Base-by-base conservation (phyloP, 2,329 filamentous ascomycete genomes). In the Trichoderma atrobrunneum region DNA sequence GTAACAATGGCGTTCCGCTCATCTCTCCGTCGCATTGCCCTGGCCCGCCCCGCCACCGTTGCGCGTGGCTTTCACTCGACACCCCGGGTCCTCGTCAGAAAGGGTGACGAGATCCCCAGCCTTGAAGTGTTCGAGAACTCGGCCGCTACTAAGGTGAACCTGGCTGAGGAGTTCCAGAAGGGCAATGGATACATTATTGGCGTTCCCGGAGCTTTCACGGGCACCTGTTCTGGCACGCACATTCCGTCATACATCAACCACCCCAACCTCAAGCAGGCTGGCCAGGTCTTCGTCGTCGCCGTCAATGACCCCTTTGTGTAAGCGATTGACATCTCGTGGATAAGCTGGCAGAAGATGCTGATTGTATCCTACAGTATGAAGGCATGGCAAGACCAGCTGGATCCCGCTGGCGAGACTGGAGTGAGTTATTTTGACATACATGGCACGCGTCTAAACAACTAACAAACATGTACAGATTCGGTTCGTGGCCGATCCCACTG, bases 291-390 rank as follows among this genome's bases (percentile, higher is more conserved):
- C 78, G 93, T 98, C 54, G 90, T 98, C 71, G 91, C 93, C 18
- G 95, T 98, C 80, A 98, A 98, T 80, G 95, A 98, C 81, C 89
- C 94, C 24, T 98, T 98, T 81, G 95, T 97, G 93, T 97, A 86
- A 83, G 92, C 84, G 57, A 10, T 14, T 32, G 26, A 30, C 6
- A 28, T 32, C 1, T n/a, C n/a, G 43, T 10, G n/a, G 26, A 7
- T 30, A 60, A 24, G 18, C 18, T 10, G 24, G 36, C 7, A 32
- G 11, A 34, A 16, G 18, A 48, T 51, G 28, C 56, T 68, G 65
- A 66, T 68, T 75, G 16, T 26, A 7, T 26, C 12, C 16, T 39
- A 34, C 60, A 96, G 93, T 60, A 97, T 95, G 88, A 97, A 97
- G 83, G 95, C 94, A 6, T 98, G 95, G 94, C 90, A 85, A 61